A percentile compares a stretch with the other conserved stretches of the same genome.
These are phyloP conservation scores for Globisporangium nagaii DNA, from an alignment of 352 stramenopile genomes.

Conservation along the genomic window DNA sequence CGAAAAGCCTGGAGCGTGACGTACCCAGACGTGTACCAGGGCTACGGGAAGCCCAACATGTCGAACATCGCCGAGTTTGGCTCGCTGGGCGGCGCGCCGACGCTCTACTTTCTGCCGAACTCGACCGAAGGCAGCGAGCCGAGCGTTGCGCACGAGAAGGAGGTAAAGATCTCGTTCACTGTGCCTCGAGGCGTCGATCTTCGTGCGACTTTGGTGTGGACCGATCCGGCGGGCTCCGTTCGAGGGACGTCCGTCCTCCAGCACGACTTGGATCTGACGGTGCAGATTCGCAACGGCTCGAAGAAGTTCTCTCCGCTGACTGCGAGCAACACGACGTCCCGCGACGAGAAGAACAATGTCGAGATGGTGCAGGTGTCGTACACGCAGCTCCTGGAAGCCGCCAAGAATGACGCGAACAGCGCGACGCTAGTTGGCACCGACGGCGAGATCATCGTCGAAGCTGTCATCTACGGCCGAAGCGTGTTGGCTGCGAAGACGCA, in stretches of 20 bases:
- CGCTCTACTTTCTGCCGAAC: conserved; percentile 74
- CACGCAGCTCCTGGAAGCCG: conserved; percentile 41
- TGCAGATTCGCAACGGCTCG: conserved; percentile 54
- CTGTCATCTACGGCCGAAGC: conserved; percentile 58
- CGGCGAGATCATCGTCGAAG: conserved; percentile 73
- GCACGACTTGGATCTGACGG: conserved; percentile 70
- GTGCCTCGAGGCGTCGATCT: conserved; percentile 58
- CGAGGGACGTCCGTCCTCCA: conserved; percentile 62
- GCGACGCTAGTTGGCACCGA: conserved; percentile 10
- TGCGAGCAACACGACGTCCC: conserved; percentile 31
- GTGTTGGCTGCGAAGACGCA: conserved; percentile 52
- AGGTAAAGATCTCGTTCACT: conserved; percentile 69
- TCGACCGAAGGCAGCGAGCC: conserved; percentile 57
- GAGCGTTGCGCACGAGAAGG: conserved; percentile 39
- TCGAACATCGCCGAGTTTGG: conserved; percentile 67
- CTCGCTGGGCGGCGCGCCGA: conserved; percentile 15
- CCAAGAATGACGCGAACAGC: conserved; percentile 16
- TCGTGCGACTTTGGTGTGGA: conserved; percentile 75
- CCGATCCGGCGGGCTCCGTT: conserved; percentile 60
- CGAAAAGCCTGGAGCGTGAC: conserved; percentile 25
- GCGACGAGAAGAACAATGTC: conserved; percentile 78
- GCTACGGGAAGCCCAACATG: conserved; percentile 79
- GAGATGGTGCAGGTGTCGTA: conserved; percentile 82
- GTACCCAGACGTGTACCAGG: conserved; percentile 76
- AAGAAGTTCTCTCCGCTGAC: conserved; percentile 58